Percentiles rank a stretch among this genome's conserved stretches.
Evolutionary conservation across 495 filamentous ascomycete genomes (phyloP).

Genomic region (Melanomma pulvis-pyrius): DNA sequence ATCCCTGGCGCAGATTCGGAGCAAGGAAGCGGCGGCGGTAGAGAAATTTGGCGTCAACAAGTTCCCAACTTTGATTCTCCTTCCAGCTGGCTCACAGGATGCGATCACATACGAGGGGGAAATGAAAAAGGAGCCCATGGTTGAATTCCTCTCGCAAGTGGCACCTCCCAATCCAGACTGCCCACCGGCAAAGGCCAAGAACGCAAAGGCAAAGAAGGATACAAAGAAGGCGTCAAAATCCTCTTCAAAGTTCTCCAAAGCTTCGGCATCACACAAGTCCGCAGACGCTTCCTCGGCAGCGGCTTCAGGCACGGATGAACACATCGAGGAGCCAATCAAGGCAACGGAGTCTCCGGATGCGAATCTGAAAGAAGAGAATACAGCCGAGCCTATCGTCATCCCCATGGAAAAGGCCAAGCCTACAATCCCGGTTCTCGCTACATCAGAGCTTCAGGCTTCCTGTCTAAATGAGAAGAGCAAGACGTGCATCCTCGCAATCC

Average conservation of each 20-base stretch:
- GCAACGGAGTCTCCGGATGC: constrained; percentile 55
- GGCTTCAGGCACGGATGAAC: constrained; percentile 47
- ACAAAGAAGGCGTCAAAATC: constrained; percentile 40
- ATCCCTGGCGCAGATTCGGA: constrained; percentile 79
- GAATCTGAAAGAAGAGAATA: constrained; percentile 47
- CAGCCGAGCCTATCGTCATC: constrained; percentile 53
- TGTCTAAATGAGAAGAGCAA: constrained; percentile 77
- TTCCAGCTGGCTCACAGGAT: constrained; percentile 72
- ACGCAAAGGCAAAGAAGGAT: constrained; percentile 51
- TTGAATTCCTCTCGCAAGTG: constrained; percentile 79
- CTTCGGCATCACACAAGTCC: constrained; percentile 50
- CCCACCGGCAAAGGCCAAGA: constrained; percentile 52
- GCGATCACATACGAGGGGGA: constrained; percentile 78
- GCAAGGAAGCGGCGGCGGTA: constrained; percentile 74
- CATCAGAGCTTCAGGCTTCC: constrained; percentile 62
- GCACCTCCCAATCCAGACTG: constrained; percentile 74
- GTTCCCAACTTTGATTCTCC: constrained; percentile 79
- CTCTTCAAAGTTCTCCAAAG: constrained; percentile 46
- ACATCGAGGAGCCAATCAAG: constrained; percentile 48
- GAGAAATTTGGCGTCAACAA: constrained; percentile 73
- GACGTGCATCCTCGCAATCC: constrained; percentile 83
- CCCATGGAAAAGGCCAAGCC: constrained; percentile 54
- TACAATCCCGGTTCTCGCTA: constrained; percentile 55
- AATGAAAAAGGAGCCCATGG: constrained; percentile 80
- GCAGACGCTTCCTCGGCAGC: constrained; percentile 44